Evolutionary conservation across 345 rosid genomes (phyloP).

Genomic region (Dovyalis caffra): DNA sequence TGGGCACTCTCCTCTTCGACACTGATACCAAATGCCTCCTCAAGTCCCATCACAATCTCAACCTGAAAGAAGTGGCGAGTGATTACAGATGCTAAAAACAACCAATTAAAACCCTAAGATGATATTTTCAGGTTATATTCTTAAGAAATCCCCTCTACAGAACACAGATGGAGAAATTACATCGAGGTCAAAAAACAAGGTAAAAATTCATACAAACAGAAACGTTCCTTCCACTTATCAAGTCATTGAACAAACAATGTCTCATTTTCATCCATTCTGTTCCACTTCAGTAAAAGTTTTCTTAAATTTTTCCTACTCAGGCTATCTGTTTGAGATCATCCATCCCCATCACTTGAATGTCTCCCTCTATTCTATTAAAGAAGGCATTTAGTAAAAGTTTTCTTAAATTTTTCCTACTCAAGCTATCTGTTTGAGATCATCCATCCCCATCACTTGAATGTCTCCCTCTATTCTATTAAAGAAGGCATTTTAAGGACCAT

Average conservation of each 20-base stretch:
- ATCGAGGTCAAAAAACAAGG: not conserved
- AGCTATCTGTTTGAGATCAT: too few species aligned
- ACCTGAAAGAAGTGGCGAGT: conserved; percentile 37
- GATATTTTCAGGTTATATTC: not conserved
- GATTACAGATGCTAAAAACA: not conserved
- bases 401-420: too few species aligned
- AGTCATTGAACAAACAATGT: not conserved
- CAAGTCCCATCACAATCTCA: conserved; percentile 89
- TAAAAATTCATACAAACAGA: not conserved
- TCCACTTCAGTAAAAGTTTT: too few species aligned
- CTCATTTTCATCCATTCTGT: not conserved
- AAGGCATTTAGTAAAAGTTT: too few species aligned
- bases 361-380: not conserved
- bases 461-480: not conserved
- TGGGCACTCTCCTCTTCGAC: conserved; percentile 77
- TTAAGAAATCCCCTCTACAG: not conserved
- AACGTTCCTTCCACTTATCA: not conserved
- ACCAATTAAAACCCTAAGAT: not conserved
- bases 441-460: not conserved
- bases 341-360: not conserved
- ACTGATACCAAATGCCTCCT: conserved; percentile 70
- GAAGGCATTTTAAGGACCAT: too few species aligned
- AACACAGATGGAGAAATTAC: not conserved
- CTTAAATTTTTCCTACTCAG: too few species aligned
- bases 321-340: too few species aligned